Base-by-base conservation (phyloP, 2,329 filamentous ascomycete genomes). In the Aureobasidium pullulans region DNA sequence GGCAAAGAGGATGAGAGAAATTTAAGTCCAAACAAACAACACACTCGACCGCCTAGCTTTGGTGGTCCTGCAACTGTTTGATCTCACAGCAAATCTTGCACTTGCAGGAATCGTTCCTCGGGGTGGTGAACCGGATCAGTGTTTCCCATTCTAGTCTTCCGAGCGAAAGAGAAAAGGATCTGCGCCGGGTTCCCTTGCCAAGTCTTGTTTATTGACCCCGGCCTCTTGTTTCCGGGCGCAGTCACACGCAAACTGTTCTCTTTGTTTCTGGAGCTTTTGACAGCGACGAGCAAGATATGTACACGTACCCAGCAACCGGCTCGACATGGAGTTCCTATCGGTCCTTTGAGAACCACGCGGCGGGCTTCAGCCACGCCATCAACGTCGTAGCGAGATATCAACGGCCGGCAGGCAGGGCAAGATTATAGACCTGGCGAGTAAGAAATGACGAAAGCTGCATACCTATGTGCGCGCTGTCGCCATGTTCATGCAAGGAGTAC, bases 311-410 rank as follows among this genome's bases (percentile, higher is more conserved):
- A 37, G 47, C 11, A 19, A 50, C 31, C 32, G 47, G 47, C 31
- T 50, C 32, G 47, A 37, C 32, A 50, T 50, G 47, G 47, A 32
- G 47, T 36, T 37, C 47, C 47, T 50, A 50, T 50, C 47, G 47
- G 47, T 16, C 47, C 47, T 50, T 50, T 37, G 19, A 10, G 5
- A 48, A 50, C 47, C 47, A 50, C 32, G 47, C 47, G 34, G 47
- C 28, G 47, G 16, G 13, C 32, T 23, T 37, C 32, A 50, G 47
- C 32, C 31, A 49, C 46, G 29, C 31, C 47, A 28, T 13, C 8
- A 36, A 36, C 32, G 19, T 36, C 32, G 47, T 50, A 32, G 31
- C 47, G 47, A 50, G 47, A 50, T 50, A 50, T 50, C 47, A 50
- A 50, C 47, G 32, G 47, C 16, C 16, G 46, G 46, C 23, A 3